phyloP scores from a whole-genome alignment of 2,329 filamentous ascomycete genomes.

The Phialocephala subalpina region DNA sequence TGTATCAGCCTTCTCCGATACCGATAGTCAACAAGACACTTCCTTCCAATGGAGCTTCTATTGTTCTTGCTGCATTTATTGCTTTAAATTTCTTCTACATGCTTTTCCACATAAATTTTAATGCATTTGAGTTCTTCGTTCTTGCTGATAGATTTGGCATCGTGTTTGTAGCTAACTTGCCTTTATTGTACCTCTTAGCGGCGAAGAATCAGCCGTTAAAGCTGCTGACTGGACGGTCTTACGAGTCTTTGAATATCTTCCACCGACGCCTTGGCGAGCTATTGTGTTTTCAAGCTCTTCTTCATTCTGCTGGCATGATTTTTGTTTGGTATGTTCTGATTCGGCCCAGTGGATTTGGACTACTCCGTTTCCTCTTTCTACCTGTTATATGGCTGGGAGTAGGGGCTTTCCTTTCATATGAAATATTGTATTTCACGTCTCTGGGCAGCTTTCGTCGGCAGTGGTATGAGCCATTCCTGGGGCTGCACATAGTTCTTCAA shows the following conservation, averaged over 20 bases:
- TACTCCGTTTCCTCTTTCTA: slow-evolving; percentile 58
- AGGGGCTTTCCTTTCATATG: slow-evolving; percentile 63
- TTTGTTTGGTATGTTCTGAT: slow-evolving; percentile 61
- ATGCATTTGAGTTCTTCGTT: slow-evolving; percentile 59
- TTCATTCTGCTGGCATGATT: slow-evolving; percentile 65
- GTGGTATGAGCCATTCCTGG: slow-evolving; percentile 71
- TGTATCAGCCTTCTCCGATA: slow-evolving; percentile 65
- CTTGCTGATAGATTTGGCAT: slow-evolving; percentile 48
- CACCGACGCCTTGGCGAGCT: slow-evolving; percentile 70
- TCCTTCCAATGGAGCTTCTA: slow-evolving; percentile 63
- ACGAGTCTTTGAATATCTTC: slow-evolving; percentile 71
- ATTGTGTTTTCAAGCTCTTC: slow-evolving; percentile 64
- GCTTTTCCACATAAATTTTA: slow-evolving; percentile 58
- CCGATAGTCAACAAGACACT: slow-evolving; percentile 64
- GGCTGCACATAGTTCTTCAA: slow-evolving; percentile 65
- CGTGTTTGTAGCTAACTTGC: slow-evolving; percentile 56
- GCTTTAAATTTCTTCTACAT: slow-evolving; percentile 65
- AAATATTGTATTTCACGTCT: slow-evolving; percentile 68
- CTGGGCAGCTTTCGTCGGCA: slow-evolving; percentile 64
- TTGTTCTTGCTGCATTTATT: slow-evolving; percentile 60
- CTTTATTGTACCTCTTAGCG: slow-evolving; percentile 66
- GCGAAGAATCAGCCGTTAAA: slow-evolving; percentile 73
- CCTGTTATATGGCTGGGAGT: slow-evolving; percentile 62
- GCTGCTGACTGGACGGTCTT: slow-evolving; percentile 67
- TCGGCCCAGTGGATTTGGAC: slow-evolving; percentile 55